Evolutionary conservation across 164 flowering plant genomes (phyloP).

Genomic region (Kingdonia uniflora): DNA sequence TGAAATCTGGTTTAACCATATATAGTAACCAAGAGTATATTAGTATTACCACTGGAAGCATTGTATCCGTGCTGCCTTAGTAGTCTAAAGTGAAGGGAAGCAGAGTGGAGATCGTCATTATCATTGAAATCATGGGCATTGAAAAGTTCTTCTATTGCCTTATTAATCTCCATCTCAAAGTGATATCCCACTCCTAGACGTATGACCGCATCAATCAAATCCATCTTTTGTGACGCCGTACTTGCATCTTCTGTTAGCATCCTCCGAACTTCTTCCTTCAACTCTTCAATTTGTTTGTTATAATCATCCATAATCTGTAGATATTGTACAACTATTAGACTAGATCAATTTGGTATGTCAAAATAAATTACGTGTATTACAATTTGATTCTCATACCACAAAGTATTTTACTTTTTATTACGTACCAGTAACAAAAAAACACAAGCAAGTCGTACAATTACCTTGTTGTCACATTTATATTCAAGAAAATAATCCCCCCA

Average conservation of each 20-base stretch:
- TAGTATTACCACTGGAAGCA: constrained; percentile 3
- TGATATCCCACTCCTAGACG: constrained; percentile 1
- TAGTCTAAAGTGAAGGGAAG: constrained; percentile 2
- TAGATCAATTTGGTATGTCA: no score
- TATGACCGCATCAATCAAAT: background rate
- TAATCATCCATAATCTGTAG: no score
- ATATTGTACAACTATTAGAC: no score
- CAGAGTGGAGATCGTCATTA: background rate
- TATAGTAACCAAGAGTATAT: background rate
- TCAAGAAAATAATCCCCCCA: no score
- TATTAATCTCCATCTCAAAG: constrained; percentile 1
- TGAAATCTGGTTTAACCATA: no score
- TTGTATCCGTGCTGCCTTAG: constrained; percentile 9
- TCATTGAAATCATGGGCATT: background rate
- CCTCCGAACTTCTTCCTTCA: constrained; percentile 12
- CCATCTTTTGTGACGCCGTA: background rate
- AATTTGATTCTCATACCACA: no score
- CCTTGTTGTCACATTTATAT: no score
- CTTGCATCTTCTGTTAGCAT: background rate
- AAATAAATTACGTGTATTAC: no score
- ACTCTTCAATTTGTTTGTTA: background rate
- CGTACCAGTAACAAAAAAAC: no score
- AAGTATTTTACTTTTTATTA: no score
- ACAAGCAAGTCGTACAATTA: no score
- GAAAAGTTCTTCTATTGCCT: background rate